Base-by-base conservation (phyloP, 2,329 filamentous ascomycete genomes). In the Colletotrichum brevisporum region DNA sequence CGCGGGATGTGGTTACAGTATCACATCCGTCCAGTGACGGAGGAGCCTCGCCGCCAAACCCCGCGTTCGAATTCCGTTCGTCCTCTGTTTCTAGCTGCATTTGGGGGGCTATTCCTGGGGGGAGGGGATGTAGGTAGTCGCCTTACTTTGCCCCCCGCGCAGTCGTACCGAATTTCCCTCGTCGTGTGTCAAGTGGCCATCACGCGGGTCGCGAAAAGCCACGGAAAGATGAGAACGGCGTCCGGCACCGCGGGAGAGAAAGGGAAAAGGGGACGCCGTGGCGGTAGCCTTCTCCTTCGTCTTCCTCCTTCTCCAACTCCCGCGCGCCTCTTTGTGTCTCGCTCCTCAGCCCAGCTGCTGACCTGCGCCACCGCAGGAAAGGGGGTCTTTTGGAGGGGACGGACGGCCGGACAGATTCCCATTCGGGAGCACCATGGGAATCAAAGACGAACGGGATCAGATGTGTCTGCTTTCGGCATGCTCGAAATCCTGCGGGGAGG, bases 391-490 rank as follows among this genome's bases (percentile, higher is more conserved):
- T n/a, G 13, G 41, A 12, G 41, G 31, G 31, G 31, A 36, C 31
- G 31, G 31, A 8, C 31, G 31, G 31, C 31, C 31, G 31, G 31
- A 8, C 31, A 36, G 31, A 45, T 47, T 45, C 64, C 53, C 61
- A 47, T 31, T 47, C 12, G 26, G 39, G 50, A 52, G 53, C 47
- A 15, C 15, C 27, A 68, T 47, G 39, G 60, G 48, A 54, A 54
- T 18, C 43, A 48, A 54, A 59, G 54, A 53, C 24, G 39, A 55
- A 36, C 53, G 24, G 54, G 48, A 59, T 69, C 66, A 55, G 54
- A 65, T 69, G 66, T 55, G 66, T 57, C 61, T 59, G 54, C 21
- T 65, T 59, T 65, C 61, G 24, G 66, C 31, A 55, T 39, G 27
- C 65, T 54, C 43, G 31, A 36, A 16, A 18, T 54, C 3, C n/a